Conservation (phyloP, 2,329 filamentous ascomycete genomes). For the Eutypa lata region DNA sequence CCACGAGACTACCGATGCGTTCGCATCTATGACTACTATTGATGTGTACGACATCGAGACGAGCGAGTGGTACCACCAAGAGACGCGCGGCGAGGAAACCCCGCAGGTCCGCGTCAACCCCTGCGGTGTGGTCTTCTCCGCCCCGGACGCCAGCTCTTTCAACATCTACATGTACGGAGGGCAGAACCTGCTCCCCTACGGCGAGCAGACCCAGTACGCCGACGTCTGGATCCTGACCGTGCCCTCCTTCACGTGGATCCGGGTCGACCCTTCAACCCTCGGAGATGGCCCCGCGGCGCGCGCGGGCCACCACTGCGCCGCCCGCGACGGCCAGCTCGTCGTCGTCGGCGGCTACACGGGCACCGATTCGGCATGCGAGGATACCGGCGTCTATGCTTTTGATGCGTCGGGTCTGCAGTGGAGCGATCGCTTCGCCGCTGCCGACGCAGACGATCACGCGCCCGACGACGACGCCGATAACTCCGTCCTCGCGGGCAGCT, state of each 20-base stretch:
- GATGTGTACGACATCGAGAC: constrained; percentile 75
- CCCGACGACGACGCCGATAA: constrained; percentile 46
- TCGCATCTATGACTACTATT: constrained; percentile 53
- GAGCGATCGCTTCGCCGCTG: constrained; percentile 59
- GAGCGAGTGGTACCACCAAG: constrained; percentile 71
- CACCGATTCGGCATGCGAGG: constrained; percentile 59
- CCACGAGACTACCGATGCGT: constrained; percentile 51
- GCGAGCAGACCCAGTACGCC: constrained; percentile 56
- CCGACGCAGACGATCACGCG: constrained; percentile 43
- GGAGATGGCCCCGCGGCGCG: constrained; percentile 54
- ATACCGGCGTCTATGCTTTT: constrained; percentile 69
- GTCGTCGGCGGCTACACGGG: constrained; percentile 69
- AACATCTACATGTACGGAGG: constrained; percentile 79
- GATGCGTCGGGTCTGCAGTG: constrained; percentile 64
- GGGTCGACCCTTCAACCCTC: constrained; percentile 48
- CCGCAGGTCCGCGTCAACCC: constrained; percentile 64
- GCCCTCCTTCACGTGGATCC: constrained; percentile 71
- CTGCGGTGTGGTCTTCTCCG: constrained; percentile 66
- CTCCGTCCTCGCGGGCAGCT: constrained; percentile 53
- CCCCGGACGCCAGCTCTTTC: constrained; percentile 70
- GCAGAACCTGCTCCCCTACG: constrained; percentile 66
- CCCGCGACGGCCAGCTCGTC: constrained; percentile 69
- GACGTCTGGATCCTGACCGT: constrained; percentile 75
- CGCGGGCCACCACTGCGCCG: constrained; percentile 66
- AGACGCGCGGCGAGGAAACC: constrained; percentile 61